phyloP scores from a whole-genome alignment of 805 yeast genomes.

The Yarrowia phangngaensis region DNA sequence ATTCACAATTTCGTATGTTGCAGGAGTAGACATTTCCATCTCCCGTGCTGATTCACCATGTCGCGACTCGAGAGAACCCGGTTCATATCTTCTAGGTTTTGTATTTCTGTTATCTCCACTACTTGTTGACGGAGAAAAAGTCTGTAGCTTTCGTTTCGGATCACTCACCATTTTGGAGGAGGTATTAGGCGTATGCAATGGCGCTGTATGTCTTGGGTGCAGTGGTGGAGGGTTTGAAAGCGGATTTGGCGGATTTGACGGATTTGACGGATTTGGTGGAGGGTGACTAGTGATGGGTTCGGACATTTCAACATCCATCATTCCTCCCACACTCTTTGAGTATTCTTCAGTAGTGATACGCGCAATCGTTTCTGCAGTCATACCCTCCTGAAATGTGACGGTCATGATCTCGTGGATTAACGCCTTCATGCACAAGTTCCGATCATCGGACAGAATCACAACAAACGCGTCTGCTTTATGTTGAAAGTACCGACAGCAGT shows the following conservation, averaged over 20 bases:
- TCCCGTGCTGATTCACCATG: no score
- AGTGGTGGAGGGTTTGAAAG: not conserved
- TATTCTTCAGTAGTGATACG: slow-evolving; percentile 37
- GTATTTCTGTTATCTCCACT: no score
- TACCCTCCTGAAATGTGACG: slow-evolving; percentile 46
- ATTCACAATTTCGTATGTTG: no score
- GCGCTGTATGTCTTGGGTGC: not conserved
- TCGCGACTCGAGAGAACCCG: no score
- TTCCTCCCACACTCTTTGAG: slow-evolving; percentile 8
- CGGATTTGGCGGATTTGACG: not conserved
- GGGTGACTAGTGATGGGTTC: slow-evolving; percentile 2
- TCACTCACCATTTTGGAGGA: no score
- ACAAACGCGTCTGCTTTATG: slow-evolving; percentile 39
- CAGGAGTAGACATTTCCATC: no score
- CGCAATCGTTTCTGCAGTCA: slow-evolving; percentile 51
- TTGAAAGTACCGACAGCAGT: slow-evolving; percentile 70
- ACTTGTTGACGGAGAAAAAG: no score
- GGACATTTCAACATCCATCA: slow-evolving; percentile 26
- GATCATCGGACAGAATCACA: slow-evolving; percentile 76
- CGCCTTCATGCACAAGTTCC: slow-evolving; percentile 76
- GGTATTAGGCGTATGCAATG: no score
- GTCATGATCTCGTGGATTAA: slow-evolving; percentile 57
- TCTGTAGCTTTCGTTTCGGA: no score
- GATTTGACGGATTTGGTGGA: not conserved
- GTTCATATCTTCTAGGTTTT: no score